Percentiles rank a stretch among this genome's conserved stretches.
phyloP scores from a whole-genome alignment of 139 green algal species.

The Chlamydomonas schloesseri region DNA sequence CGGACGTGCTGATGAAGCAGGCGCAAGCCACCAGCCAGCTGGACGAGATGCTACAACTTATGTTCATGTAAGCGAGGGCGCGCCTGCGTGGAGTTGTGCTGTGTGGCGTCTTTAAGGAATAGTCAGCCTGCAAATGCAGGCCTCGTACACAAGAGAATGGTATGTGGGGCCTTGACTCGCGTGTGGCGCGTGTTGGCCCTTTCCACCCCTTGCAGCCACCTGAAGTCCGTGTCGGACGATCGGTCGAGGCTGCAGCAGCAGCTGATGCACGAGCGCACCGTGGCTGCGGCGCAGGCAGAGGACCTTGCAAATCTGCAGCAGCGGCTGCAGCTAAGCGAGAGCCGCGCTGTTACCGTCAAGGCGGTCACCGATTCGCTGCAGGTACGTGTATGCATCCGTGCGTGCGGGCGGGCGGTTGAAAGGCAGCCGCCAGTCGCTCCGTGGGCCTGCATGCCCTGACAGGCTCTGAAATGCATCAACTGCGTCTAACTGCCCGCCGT shows the following conservation, averaged over 20 bases:
- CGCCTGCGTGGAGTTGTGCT: too few species aligned
- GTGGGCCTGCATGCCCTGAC: too few species aligned
- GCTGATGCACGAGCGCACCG: constrained; percentile 41
- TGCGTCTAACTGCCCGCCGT: too few species aligned
- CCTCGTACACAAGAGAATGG: too few species aligned
- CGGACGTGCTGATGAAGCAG: constrained; percentile 54
- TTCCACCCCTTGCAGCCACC: constrained; percentile 9
- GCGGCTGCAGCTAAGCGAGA: constrained; percentile 34
- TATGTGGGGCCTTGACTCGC: background rate
- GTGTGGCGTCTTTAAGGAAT: too few species aligned
- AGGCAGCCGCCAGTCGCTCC: too few species aligned
- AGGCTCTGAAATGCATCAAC: too few species aligned
- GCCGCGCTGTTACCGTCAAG: constrained; percentile 40
- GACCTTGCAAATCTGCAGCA: constrained; percentile 35
- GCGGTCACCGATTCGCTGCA: constrained; percentile 51
- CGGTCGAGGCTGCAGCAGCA: constrained; percentile 26
- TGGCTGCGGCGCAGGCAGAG: constrained; percentile 32
- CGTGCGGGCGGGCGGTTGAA: too few species aligned
- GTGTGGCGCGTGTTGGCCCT: background rate
- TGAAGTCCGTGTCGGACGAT: constrained; percentile 31
- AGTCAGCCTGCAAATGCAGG: too few species aligned
- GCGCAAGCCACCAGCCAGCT: constrained; percentile 15
- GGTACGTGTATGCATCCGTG: too few species aligned
- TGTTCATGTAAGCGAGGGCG: constrained; percentile 34
- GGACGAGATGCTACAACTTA: constrained; percentile 36